Evolutionary conservation across 2,329 filamentous ascomycete genomes (phyloP), one percentile per base, ranked within the genome.

Genomic region (Ophiostoma piceae): DNA sequence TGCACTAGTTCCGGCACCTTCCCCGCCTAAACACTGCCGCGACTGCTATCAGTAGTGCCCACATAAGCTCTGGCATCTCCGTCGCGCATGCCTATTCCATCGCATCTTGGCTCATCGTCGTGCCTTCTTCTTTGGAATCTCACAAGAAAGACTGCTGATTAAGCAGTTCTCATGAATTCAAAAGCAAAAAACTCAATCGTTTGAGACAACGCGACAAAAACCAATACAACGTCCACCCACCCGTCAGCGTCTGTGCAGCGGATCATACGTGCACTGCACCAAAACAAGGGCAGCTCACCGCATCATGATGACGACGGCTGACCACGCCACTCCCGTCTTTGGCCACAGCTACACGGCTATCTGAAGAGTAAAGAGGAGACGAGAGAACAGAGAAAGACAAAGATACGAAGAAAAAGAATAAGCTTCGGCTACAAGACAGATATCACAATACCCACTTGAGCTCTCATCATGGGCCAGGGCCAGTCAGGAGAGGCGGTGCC

Each of bases 401-500:
- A 43, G 39, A 37, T 11, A 35, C 26, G 35, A 54, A 19, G n/a
- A 66, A 37, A 26, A 14, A 66, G n/a, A 26, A 8, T 8, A 8
- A 14, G 11, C 9, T 8, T 19, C 12, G 35, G 29, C 29, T 2
- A 35, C 29, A 35, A 35, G 29, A 35, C n/a, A 62, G 2, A 35
- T n/a, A 3, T 7, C 6, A 35, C 35, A 3, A 22, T n/a, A 66
- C 5, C 65, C n/a, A 14, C 32, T 32, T 2, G 16, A n/a, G 22
- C 51, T 11, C 32, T 29, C 12, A 43, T 51, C 60, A 86, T 87
- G 84, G 84, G 84, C 71, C 84, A 86, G 77, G 78, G 75, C 74
- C 79, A 82, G 70, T 86, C 84, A 68, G 80, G 81, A 73, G 81
- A 83, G 77, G 78, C 75, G 65, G 77, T 76, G 71, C 78, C 77